Evolutionary conservation across 2,329 filamentous ascomycete species (phyloP).

Genomic region (Capronia americana): DNA sequence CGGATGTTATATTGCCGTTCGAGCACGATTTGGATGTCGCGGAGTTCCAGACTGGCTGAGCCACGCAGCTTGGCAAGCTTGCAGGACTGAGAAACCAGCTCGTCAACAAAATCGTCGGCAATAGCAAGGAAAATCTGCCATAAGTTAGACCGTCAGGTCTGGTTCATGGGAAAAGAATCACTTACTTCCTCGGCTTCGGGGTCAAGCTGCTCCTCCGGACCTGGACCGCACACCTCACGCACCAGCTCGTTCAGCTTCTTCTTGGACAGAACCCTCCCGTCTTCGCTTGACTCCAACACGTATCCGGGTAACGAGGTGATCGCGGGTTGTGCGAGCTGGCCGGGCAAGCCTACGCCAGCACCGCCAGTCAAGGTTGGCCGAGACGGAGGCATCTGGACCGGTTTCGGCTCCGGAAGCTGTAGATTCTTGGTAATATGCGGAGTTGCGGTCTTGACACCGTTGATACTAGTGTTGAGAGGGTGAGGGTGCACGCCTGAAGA

Average conservation of each 20-base stretch:
- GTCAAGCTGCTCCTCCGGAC: conserved; percentile 74
- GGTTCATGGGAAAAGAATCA: conserved; percentile 6
- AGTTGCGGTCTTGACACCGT: conserved; percentile 61
- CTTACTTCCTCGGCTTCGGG: conserved; percentile 95
- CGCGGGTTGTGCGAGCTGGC: conserved; percentile 86
- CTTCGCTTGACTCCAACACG: conserved; percentile 81
- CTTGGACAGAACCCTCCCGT: conserved; percentile 93
- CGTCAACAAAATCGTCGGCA: conserved; percentile 94
- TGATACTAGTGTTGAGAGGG: conserved; percentile 50
- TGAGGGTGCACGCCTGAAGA: conserved; percentile 48
- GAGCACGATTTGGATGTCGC: conserved; percentile 81
- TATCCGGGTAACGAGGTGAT: conserved; percentile 81
- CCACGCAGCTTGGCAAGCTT: conserved; percentile 91
- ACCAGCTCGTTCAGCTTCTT: conserved; percentile 97
- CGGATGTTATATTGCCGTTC: conserved; percentile 88
- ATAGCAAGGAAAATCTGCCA: conserved; percentile 80
- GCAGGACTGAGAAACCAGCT: conserved; percentile 84
- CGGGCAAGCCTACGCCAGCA: conserved; percentile 73
- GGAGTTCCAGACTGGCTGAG: conserved; percentile 86
- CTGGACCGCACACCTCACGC: conserved; percentile 84
- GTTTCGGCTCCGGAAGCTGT: conserved; percentile 72
- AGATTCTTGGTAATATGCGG: conserved; percentile 85
- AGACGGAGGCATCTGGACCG: conserved; percentile 72
- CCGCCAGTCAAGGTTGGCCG: conserved; percentile 87
- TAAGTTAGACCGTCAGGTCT: conserved; percentile 19